Evolutionary conservation across 352 stramenopile genomes (phyloP).

Genomic region (Globisporangium emineosum): DNA sequence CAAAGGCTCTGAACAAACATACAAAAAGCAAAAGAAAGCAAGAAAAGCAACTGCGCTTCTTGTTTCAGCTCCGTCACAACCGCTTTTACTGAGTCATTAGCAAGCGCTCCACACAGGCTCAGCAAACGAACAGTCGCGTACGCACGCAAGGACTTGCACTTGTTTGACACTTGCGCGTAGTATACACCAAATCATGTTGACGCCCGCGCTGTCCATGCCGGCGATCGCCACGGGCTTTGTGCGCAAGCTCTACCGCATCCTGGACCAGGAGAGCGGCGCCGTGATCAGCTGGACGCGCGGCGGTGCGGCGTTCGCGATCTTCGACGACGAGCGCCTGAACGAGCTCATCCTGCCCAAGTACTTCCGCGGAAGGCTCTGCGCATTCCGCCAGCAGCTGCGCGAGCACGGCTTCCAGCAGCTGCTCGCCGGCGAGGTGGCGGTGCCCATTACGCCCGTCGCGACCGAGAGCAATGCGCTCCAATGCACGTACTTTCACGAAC

Average conservation of each 20-base stretch:
- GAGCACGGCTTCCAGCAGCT: constrained; percentile 59
- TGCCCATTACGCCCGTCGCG: constrained; percentile 9
- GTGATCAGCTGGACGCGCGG: constrained; percentile 58
- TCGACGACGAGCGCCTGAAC: constrained; percentile 45
- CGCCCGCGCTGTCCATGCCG: constrained; percentile 11
- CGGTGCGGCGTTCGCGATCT: constrained; percentile 55
- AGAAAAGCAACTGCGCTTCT: constrained; percentile 1
- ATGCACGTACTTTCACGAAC: constrained; percentile 32
- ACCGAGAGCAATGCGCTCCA: constrained; percentile 1
- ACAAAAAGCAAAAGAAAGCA: not conserved
- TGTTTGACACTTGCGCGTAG: not conserved
- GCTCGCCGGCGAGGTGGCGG: constrained; percentile 1
- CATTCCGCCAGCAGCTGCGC: constrained; percentile 65
- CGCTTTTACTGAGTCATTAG: constrained; percentile 16
- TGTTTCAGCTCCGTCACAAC: constrained; percentile 3
- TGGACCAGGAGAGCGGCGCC: constrained; percentile 49
- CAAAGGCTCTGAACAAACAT: not conserved
- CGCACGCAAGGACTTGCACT: not conserved
- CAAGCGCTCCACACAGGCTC: not conserved
- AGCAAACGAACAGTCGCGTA: not conserved
- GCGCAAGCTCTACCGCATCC: constrained; percentile 73
- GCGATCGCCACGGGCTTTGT: constrained; percentile 67
- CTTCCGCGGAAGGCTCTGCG: constrained; percentile 56
- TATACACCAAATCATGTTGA: not conserved
- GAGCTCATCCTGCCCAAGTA: constrained; percentile 54